Evolutionary conservation across 768 basidiomycete species (phyloP), one percentile per base, ranked within the genome.

Genomic region (Austroboletus eburneus): DNA sequence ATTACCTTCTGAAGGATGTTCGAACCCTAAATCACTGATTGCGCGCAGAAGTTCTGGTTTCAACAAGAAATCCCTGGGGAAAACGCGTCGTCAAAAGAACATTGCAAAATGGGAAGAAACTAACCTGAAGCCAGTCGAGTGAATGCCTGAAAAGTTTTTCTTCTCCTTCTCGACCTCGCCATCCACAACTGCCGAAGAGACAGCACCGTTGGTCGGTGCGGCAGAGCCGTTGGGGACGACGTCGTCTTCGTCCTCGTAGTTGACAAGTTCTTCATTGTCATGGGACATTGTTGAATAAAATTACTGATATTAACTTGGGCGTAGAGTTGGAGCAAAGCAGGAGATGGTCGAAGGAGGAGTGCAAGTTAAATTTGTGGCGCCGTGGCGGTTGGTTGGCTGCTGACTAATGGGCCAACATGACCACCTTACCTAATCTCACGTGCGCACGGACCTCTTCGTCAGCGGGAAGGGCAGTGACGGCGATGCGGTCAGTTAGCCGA

Each of bases 61-160:
- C 69, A 98, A 74, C 66, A 99, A 74, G 76, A 99, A 99, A 68
- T 99, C 96, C 68, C 93, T 96, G 45, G 21, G 20, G 47, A 53
- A 40, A 44, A 35, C 9, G 25, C 10, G 48, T 64, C 16, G 61
- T 46, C n/a, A 6, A 10, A 3, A 13, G 22, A 2, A 22, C 14
- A 4, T 5, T 3, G 24, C 10, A 25, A 33, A 59, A 51, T 12
- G 12, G 43, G 4, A 13, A 37, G 3, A 5, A 37, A 34, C 81
- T 46, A 46, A 94, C 94, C 96, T 82, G 73, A 99, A 99, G 48
- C 96, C 96, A 52, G 96, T 99, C n/a, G 94, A 94, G 76, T 99
- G 96, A 61, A 99, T 97, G 24, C 96, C 96, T 50, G 96, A 95
- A 64, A 95, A 97, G 68, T 95, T 96, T 81, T 94, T 95, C 78